Evolutionary conservation across 345 rosid species (phyloP).

Genomic region (Mallotus nudiflorus): DNA sequence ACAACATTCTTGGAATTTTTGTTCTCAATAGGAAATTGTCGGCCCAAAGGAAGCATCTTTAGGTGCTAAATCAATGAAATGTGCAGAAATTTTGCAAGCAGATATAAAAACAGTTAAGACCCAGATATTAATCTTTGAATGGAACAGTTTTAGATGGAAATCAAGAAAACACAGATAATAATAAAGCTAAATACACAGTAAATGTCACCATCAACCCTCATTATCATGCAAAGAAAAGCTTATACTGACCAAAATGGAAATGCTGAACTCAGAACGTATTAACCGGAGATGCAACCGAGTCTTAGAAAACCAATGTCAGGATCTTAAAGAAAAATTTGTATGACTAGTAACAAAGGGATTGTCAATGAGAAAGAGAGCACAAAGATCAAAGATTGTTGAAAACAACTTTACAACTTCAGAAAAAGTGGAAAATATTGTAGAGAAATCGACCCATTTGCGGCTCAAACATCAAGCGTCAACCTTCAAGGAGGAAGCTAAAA

Average conservation of each 20-base stretch:
- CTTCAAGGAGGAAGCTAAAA: too few relatives aligned
- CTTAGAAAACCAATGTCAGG: background rate
- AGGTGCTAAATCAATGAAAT: background rate
- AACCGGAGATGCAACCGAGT: background rate
- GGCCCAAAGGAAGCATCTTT: conserved; percentile 3
- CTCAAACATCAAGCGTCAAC: background rate
- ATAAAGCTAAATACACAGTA: too few relatives aligned
- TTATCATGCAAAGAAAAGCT: background rate
- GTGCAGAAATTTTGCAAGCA: background rate
- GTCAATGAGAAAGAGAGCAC: too few relatives aligned
- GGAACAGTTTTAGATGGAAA: background rate
- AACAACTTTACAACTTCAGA: too few relatives aligned
- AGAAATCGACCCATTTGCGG: too few relatives aligned
- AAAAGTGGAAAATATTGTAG: too few relatives aligned
- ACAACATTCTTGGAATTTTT: background rate
- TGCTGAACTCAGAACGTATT: background rate
- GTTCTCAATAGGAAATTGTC: background rate
- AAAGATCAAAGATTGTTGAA: background rate
- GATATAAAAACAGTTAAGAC: background rate
- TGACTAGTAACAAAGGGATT: too few relatives aligned
- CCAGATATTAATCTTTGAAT: background rate
- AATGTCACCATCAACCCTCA: background rate
- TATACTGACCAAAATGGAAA: background rate
- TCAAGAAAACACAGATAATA: background rate
- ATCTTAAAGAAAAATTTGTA: background rate